Conservation (phyloP, 768 basidiomycete genomes). For the Cantharellus cinnabarinus region DNA sequence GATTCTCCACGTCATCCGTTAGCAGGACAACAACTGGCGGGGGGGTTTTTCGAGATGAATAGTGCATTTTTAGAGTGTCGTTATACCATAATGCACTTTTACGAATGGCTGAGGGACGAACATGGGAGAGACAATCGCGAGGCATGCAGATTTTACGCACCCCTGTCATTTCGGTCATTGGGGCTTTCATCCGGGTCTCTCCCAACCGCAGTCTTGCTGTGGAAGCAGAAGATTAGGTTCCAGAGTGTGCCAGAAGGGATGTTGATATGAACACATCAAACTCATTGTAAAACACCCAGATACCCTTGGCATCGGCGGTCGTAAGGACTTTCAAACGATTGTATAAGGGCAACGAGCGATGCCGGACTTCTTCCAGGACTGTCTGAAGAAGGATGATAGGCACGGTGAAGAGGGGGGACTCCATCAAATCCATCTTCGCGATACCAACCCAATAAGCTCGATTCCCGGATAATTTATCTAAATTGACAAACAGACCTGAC, state of each 20-base stretch:
- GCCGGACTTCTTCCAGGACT: constrained; percentile 88
- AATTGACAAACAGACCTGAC: constrained; percentile 36
- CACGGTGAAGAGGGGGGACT: constrained; percentile 48
- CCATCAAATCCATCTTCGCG: constrained; percentile 78
- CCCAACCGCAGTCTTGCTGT: constrained; percentile 54
- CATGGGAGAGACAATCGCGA: background rate
- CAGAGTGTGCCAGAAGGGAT: background rate
- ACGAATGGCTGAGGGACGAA: constrained; percentile 46
- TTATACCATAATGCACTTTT: constrained; percentile 78
- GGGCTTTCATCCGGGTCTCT: constrained; percentile 63
- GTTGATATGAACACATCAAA: constrained; percentile 43
- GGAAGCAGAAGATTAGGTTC: background rate
- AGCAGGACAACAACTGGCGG: constrained; percentile 52
- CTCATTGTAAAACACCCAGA: constrained; percentile 77
- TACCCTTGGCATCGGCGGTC: constrained; percentile 66
- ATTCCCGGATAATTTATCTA: background rate
- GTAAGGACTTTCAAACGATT: constrained; percentile 76
- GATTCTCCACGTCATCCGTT: constrained; percentile 77
- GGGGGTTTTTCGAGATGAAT: background rate
- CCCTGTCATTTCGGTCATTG: constrained; percentile 89
- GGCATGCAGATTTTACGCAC: constrained; percentile 19
- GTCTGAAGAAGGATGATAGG: constrained; percentile 88
- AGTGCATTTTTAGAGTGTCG: constrained; percentile 29
- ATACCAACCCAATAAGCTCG: constrained; percentile 7
- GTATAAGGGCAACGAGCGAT: constrained; percentile 78